Conservation (phyloP, 768 basidiomycete species). For the Hericium rajendrae region DNA sequence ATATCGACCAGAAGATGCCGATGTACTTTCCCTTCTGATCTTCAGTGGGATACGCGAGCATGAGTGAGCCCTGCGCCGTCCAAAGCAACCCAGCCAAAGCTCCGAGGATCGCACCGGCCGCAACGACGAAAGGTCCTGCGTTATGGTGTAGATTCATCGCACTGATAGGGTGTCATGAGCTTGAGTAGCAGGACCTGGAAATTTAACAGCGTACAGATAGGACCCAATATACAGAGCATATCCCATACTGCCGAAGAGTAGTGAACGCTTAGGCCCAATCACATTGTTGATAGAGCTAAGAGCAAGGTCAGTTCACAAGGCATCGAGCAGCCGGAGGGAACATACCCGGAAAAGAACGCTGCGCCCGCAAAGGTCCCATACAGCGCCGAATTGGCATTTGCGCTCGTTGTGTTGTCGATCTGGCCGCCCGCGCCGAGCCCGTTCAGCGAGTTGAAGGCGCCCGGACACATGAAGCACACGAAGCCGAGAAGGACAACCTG, state of each 20-base stretch:
- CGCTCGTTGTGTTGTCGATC: constrained; percentile 51
- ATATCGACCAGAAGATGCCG: constrained; percentile 76
- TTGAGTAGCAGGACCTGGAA: not conserved
- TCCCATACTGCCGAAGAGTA: constrained; percentile 64
- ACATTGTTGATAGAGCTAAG: constrained; percentile 64
- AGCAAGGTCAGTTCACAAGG: not conserved
- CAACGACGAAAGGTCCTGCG: constrained; percentile 57
- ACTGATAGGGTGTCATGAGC: constrained; percentile 24
- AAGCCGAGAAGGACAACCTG: constrained; percentile 62
- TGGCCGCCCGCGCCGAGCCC: constrained; percentile 78
- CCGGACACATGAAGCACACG: constrained; percentile 50
- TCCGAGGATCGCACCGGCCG: constrained; percentile 64
- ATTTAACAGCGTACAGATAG: constrained; percentile 42
- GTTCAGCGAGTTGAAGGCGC: constrained; percentile 72
- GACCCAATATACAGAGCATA: constrained; percentile 72
- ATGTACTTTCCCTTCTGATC: constrained; percentile 69
- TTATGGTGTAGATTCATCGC: constrained; percentile 59
- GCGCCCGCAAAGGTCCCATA: constrained; percentile 55
- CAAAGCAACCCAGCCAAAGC: constrained; percentile 64
- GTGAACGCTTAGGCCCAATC: constrained; percentile 65
- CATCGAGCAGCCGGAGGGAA: not conserved
- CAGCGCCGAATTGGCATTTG: constrained; percentile 61
- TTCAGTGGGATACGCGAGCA: constrained; percentile 79
- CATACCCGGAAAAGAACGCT: constrained; percentile 64
- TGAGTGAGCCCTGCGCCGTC: constrained; percentile 80